phyloP scores from a whole-genome alignment of 1,284 basidiomycete genomes.

The Schizophyllum amplum region DNA sequence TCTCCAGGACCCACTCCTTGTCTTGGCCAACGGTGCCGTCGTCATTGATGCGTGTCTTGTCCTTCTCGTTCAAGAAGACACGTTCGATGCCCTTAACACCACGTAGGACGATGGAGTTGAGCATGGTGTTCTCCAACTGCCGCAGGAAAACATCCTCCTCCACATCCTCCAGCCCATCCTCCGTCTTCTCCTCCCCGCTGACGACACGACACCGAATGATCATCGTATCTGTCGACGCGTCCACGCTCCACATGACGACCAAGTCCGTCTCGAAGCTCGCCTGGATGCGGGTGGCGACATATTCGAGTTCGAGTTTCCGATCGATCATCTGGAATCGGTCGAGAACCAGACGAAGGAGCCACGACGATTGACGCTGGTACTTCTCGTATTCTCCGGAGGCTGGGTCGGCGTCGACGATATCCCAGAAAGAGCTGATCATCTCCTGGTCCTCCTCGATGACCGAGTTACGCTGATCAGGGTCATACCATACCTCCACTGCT shows the following conservation, averaged over 20 bases:
- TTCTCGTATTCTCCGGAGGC: constrained; percentile 45
- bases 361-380: constrained; percentile 91
- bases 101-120: constrained; percentile 92
- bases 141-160: constrained; percentile 98
- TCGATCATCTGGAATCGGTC: constrained; percentile 98
- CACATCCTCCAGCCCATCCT: constrained; percentile 65
- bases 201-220: constrained; percentile 95
- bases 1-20: constrained; percentile 93
- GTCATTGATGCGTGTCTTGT: constrained; percentile 64
- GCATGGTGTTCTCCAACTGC: constrained; percentile 92
- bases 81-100: constrained; percentile 89
- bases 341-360: constrained; percentile 94
- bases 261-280: constrained; percentile 95
- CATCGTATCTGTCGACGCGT: constrained; percentile 90
- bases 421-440: constrained; percentile 99
- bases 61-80: constrained; percentile 89
- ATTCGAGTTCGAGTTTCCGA: constrained; percentile 92
- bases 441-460: constrained; percentile 95
- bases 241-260: constrained; percentile 98
- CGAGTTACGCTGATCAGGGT: constrained; percentile 87
- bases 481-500: constrained; percentile 97
- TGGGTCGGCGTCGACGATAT: constrained; percentile 71
- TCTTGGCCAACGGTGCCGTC: constrained; percentile 58
- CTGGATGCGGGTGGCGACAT: constrained; percentile 90
- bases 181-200: constrained; percentile 86